Conservation (phyloP, 352 stramenopile genomes). For the Pythium utonaiense region DNA sequence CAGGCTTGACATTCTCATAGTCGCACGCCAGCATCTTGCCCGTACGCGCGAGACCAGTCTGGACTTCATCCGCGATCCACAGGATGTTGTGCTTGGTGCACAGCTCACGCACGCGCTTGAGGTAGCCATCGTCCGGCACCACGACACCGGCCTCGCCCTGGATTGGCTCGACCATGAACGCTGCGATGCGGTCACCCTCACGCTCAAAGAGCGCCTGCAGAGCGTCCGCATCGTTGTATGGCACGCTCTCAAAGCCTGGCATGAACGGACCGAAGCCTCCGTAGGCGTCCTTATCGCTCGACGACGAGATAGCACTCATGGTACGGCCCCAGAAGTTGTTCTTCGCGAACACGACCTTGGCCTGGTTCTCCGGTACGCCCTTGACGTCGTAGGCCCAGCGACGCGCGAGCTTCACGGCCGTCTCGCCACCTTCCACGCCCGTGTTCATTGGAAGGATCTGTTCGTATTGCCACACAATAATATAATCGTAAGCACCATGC, state of each 20-base stretch:
- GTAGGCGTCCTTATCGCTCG: conserved; percentile 87
- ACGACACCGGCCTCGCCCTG: conserved; percentile 98
- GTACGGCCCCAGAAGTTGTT: conserved; percentile 99
- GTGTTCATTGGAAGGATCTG: conserved; percentile 99
- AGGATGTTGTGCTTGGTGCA: conserved; percentile 99
- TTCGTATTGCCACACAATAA: not conserved
- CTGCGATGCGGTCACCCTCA: conserved; percentile 90
- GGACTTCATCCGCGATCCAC: conserved; percentile 98
- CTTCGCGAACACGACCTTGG: conserved; percentile 94
- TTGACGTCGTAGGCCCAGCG: conserved; percentile 98
- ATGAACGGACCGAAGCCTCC: conserved; percentile 97
- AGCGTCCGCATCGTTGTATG: conserved; percentile 93
- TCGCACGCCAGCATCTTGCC: conserved; percentile 96
- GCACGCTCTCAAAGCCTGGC: conserved; percentile 92
- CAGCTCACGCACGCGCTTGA: conserved; percentile 86
- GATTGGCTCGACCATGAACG: conserved; percentile 99
- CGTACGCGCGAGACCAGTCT: conserved; percentile 95
- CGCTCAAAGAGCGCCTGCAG: conserved; percentile 79
- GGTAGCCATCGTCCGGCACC: conserved; percentile 96
- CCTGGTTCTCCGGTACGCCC: conserved; percentile 89
- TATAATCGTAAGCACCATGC: not conserved
- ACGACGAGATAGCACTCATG: conserved; percentile 95
- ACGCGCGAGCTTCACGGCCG: conserved; percentile 95
- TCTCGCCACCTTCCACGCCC: conserved; percentile 98
- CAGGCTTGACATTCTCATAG: conserved; percentile 96